Evolutionary conservation across 306 rosid genomes (phyloP).

Genomic region (Castanea crenata): DNA sequence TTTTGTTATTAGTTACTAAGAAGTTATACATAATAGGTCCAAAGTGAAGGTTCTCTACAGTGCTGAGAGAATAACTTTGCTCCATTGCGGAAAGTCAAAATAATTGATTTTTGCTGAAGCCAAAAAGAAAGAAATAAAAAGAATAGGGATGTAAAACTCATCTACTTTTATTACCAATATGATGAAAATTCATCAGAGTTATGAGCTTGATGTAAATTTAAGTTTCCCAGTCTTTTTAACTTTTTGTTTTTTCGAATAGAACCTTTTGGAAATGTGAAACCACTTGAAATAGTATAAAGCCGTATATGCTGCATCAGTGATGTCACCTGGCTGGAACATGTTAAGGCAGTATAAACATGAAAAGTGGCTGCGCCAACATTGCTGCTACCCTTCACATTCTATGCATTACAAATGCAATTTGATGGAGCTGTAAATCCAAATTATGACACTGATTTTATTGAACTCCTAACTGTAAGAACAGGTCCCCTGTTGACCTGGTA

Average conservation of each 20-base stretch:
- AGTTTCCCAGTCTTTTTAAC: not conserved
- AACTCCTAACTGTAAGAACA: not conserved
- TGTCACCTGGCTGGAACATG: not conserved
- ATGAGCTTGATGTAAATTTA: not conserved
- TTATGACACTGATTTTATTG: not conserved
- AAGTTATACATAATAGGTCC: not conserved
- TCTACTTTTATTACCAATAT: not conserved
- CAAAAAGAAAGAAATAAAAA: not conserved
- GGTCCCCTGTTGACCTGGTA: not conserved
- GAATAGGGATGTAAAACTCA: not conserved
- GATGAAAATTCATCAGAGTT: not conserved
- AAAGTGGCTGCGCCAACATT: not conserved
- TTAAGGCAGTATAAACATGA: not conserved
- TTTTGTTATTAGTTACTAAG: not conserved
- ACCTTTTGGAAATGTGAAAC: not conserved
- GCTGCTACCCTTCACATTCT: not conserved
- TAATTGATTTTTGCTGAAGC: constrained; percentile 8
- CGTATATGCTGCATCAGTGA: not conserved
- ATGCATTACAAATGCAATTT: not conserved
- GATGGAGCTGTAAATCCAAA: not conserved
- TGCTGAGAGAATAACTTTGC: not conserved
- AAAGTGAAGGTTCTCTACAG: not conserved
- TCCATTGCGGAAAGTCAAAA: not conserved
- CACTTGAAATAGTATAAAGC: not conserved
- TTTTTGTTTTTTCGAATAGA: not conserved